phyloP scores from a whole-genome alignment of 805 yeast species.

The Saccharomycopsis javanensis region DNA sequence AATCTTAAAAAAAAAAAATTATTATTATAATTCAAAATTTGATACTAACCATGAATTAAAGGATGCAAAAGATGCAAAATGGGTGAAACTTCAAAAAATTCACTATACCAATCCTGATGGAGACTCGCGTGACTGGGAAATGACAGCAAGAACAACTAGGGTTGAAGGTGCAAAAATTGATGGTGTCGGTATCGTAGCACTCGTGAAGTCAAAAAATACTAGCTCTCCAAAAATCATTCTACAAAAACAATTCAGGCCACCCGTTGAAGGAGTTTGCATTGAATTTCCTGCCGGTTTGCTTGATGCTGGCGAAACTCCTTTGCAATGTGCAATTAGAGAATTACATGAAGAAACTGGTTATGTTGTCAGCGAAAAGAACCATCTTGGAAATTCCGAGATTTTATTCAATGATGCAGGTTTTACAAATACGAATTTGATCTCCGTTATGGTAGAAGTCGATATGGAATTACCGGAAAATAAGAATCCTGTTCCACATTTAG shows the following conservation, averaged over 20 bases:
- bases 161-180: slow-evolving; percentile 55
- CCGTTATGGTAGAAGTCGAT: slow-evolving; percentile 75
- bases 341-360: slow-evolving; percentile 90
- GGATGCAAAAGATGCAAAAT: slow-evolving; percentile 34
- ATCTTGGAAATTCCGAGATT: slow-evolving; percentile 35
- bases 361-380: slow-evolving; percentile 42
- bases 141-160: slow-evolving; percentile 73
- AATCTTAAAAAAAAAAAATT: no score
- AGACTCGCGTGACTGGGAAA: slow-evolving; percentile 72
- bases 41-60: background rate
- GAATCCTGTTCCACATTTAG: slow-evolving; percentile 65
- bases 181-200: slow-evolving; percentile 85
- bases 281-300: slow-evolving; percentile 95
- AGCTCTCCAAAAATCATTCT: slow-evolving; percentile 41
- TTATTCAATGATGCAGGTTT: slow-evolving; percentile 78
- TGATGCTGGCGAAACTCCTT: slow-evolving; percentile 73
- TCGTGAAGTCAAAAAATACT: slow-evolving; percentile 43
- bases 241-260: slow-evolving; percentile 90
- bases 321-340: slow-evolving; percentile 78
- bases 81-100: slow-evolving; percentile 60
- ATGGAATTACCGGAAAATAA: slow-evolving; percentile 52
- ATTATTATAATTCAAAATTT: background rate
- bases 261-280: slow-evolving; percentile 76
- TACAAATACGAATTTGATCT: slow-evolving; percentile 76
- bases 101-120: slow-evolving; percentile 70